These are phyloP conservation scores for Trichoderma sp. DNA, from an alignment of 2,329 filamentous ascomycete genomes.

Conservation along the genomic window DNA sequence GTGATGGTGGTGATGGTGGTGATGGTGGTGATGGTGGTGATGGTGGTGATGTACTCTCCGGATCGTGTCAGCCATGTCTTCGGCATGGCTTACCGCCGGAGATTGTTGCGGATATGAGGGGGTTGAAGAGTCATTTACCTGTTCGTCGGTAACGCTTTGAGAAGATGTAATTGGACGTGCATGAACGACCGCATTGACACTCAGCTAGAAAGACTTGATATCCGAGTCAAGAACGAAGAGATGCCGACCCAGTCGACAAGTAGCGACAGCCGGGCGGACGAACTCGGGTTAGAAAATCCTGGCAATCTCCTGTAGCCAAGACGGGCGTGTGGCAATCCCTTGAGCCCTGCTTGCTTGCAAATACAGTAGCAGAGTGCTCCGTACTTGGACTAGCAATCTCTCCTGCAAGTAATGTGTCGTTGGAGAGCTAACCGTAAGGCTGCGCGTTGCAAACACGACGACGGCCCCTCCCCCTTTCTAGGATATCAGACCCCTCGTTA, in stretches of 20 bases:
- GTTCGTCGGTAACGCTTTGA: neutral
- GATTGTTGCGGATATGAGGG: neutral
- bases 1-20: neutral
- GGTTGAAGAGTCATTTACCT: neutral
- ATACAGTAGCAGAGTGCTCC: neutral
- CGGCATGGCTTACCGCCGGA: neutral
- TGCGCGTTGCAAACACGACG: neutral
- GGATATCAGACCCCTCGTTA: neutral
- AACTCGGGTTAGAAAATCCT: constrained; percentile 3
- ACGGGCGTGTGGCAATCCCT: neutral
- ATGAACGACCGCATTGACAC: neutral
- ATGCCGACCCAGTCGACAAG: neutral
- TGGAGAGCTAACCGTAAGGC: constrained; percentile 16
- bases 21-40: neutral
- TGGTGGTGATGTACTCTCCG: neutral
- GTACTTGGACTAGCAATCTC: neutral
- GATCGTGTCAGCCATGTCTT: neutral
- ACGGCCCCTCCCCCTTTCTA: constrained; percentile 4
- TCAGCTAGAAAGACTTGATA: neutral
- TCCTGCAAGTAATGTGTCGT: constrained; percentile 13
- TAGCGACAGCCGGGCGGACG: constrained; percentile 7
- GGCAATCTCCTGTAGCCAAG: neutral
- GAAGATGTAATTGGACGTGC: neutral
- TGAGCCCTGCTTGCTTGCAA: neutral
- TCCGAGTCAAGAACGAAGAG: neutral